Evolutionary conservation across 2,329 filamentous ascomycete species (phyloP).

Genomic region (Paramyrothecium sp.): DNA sequence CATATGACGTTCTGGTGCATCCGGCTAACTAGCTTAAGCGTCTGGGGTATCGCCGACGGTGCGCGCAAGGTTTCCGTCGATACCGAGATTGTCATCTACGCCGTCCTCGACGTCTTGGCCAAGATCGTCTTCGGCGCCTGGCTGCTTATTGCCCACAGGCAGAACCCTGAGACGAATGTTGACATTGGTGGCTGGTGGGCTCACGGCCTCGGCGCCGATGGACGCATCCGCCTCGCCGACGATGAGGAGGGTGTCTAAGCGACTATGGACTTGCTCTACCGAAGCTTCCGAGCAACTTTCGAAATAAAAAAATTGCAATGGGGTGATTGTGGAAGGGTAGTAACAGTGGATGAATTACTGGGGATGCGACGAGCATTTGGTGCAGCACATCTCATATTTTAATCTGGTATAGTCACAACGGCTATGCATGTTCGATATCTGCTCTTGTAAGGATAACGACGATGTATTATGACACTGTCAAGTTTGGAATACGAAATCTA

Average conservation of each 20-base stretch:
- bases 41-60: slow-evolving; percentile 24
- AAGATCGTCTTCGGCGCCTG: slow-evolving; percentile 26
- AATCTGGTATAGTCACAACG: too few species aligned
- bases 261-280: not conserved
- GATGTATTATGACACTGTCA: too few species aligned
- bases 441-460: too few species aligned
- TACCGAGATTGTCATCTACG: slow-evolving; percentile 26
- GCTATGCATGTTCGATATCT: too few species aligned
- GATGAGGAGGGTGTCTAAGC: slow-evolving; percentile 25
- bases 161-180: slow-evolving; percentile 32
- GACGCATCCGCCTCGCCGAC: slow-evolving; percentile 37
- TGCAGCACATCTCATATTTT: too few species aligned
- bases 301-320: too few species aligned
- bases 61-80: slow-evolving; percentile 22
- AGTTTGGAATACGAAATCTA: too few species aligned
- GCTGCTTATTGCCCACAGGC: slow-evolving; percentile 33
- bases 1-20: not conserved
- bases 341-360: too few species aligned
- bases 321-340: too few species aligned
- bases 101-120: slow-evolving; percentile 25
- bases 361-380: too few species aligned
- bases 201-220: slow-evolving; percentile 31
- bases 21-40: slow-evolving; percentile 8
- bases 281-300: too few species aligned
- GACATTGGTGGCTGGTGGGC: slow-evolving; percentile 38